A percentile compares a stretch with the other conserved stretches of the same genome.
Evolutionary conservation across 2,329 filamentous ascomycete species (phyloP).

Genomic region (Xylaria sp.): DNA sequence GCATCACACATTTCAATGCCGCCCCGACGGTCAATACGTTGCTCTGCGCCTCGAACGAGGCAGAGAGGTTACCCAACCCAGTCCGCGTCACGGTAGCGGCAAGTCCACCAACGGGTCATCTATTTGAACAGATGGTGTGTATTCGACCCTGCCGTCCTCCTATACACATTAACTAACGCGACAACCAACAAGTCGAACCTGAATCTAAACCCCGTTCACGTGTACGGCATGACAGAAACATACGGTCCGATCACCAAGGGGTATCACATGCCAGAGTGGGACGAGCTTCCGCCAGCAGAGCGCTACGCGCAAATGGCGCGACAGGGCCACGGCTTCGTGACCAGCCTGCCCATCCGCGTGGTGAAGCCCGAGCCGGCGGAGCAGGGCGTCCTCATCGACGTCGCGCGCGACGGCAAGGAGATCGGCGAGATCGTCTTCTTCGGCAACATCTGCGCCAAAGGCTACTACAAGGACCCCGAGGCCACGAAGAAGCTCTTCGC

Average conservation of each 20-base stretch:
- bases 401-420: conserved; percentile 76
- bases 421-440: conserved; percentile 87
- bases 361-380: conserved; percentile 81
- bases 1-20: conserved; percentile 94
- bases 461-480: conserved; percentile 89
- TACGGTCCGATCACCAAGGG: conserved; percentile 97
- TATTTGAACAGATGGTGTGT: conserved; percentile 90
- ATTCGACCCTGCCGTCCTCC: neutral
- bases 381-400: conserved; percentile 69
- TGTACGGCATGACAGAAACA: conserved; percentile 89
- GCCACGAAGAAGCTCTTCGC: conserved; percentile 89
- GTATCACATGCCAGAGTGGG: conserved; percentile 88
- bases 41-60: conserved; percentile 82
- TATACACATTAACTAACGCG: neutral
- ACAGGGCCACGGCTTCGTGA: conserved; percentile 92
- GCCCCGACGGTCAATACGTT: conserved; percentile 97
- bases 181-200: conserved; percentile 57
- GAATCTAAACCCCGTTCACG: conserved; percentile 91
- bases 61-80: conserved; percentile 72
- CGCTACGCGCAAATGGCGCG: conserved; percentile 91
- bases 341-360: conserved; percentile 78
- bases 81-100: conserved; percentile 94
- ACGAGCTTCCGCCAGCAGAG: conserved; percentile 76
- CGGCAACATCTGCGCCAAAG: conserved; percentile 92
- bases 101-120: conserved; percentile 85